These are phyloP conservation scores for Euphorbia peplus DNA, from an alignment of 345 rosid species.

Conservation along the genomic window DNA sequence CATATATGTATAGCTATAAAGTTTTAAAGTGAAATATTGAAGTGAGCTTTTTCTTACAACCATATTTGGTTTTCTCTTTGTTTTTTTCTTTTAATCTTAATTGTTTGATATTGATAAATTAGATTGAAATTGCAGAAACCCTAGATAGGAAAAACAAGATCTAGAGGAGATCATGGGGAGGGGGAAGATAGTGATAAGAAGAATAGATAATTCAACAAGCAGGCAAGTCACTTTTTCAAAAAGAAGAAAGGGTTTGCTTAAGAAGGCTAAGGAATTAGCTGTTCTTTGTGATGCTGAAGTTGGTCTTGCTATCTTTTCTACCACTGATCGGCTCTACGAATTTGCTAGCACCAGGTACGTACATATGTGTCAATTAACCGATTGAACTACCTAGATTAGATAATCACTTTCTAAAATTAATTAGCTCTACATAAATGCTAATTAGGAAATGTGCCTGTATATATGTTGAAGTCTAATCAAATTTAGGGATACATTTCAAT, in stretches of 20 bases:
- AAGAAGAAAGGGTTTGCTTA: constrained; percentile 45
- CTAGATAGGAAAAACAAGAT: too few relatives aligned
- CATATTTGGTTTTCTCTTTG: neutral
- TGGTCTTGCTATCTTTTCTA: constrained; percentile 41
- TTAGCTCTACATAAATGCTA: too few relatives aligned
- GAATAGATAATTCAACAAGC: constrained; percentile 45
- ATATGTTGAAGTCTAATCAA: too few relatives aligned
- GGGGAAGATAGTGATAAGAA: constrained; percentile 44
- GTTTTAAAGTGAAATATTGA: constrained; percentile 13
- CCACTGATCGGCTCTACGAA: constrained; percentile 43
- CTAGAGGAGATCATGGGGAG: constrained; percentile 38
- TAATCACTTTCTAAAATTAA: too few relatives aligned
- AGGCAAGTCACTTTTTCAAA: constrained; percentile 54
- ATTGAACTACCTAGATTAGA: too few relatives aligned
- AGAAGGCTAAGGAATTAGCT: constrained; percentile 42
- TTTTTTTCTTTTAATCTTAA: neutral
- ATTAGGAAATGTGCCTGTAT: too few relatives aligned
- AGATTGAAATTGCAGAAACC: constrained; percentile 29
- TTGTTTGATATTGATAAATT: neutral
- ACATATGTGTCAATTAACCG: too few relatives aligned
- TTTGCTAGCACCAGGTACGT: constrained; percentile 41
- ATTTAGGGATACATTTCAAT: too few relatives aligned
- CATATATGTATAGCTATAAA: constrained; percentile 2
- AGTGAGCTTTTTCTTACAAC: constrained; percentile 26
- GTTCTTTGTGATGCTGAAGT: constrained; percentile 50